Evolutionary conservation across 805 yeast genomes (phyloP), one percentile per base, ranked within the genome.

Genomic region (Candida qinlingensis): DNA sequence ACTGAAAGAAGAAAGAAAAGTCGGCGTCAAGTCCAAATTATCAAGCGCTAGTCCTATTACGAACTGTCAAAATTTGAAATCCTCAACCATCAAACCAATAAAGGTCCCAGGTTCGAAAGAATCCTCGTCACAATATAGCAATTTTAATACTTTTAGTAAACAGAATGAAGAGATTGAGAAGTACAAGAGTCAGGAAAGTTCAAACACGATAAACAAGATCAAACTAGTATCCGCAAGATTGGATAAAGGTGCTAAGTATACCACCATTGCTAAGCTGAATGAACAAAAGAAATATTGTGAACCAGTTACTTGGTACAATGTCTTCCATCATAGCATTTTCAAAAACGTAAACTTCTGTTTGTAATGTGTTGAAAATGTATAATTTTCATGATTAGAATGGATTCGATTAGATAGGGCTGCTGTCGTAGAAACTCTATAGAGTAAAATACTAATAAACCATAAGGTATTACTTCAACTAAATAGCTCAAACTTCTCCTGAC

Each of bases 271-370:
- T 11, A 19, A 45, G 26, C 26, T 25, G 7, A 25, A 12, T 10
- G 28, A 42, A 10, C 7, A 37, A 7, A 42, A 26, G 12, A 11
- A 42, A 2, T 66, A 66, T 29, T 78, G 82, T 61, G 74, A 69
- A 29, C 72, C 72, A 4, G 70, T 78, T 9, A 77, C 80, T 0
- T 77, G 82, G 82, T 71, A 60, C 52, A 76, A 72, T 48, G 70
- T 77, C 0, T 73, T 79, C 51, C 79, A 71, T 52, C 75, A 74
- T 48, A 70, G 77, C 45, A 64, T 77, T 7, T 77, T 76, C 57
- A 81, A 81, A 0, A 71, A 69, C 42, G 75, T 67, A 25, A 59
- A 60, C 33, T 59, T 67, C 48, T 65, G 70, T 50, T 57, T 26
- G 43, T 59, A n/a, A 34, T 9, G 19, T 19, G 19, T 19, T 3